Conservation (phyloP, 768 basidiomycete species). For the Lentinula detonsa region DNA sequence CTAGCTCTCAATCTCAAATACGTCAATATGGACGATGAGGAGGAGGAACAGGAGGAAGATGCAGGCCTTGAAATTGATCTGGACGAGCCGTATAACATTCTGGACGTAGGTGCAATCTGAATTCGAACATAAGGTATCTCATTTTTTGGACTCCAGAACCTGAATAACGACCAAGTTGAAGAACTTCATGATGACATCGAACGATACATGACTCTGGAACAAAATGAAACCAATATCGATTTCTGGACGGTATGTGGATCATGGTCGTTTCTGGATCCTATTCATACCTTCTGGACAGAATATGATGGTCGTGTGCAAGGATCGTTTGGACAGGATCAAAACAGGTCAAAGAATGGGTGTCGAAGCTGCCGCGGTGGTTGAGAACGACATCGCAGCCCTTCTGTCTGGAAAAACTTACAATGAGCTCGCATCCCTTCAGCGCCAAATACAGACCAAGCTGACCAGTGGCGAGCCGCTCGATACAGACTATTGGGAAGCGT, state of each 20-base stretch:
- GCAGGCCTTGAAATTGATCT: constrained; percentile 94
- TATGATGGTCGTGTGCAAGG: constrained; percentile 96
- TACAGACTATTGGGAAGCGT: constrained; percentile 94
- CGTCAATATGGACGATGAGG: constrained; percentile 71
- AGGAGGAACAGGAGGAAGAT: constrained; percentile 63
- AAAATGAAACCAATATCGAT: constrained; percentile 79
- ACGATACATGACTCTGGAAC: constrained; percentile 83
- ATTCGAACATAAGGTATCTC: not conserved
- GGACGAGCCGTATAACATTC: constrained; percentile 97
- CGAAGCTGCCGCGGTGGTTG: constrained; percentile 76
- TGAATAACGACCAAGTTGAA: constrained; percentile 81
- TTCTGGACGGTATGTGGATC: constrained; percentile 83
- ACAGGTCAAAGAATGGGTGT: constrained; percentile 53
- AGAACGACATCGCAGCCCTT: constrained; percentile 75
- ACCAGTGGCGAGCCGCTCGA: constrained; percentile 92
- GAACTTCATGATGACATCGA: constrained; percentile 95
- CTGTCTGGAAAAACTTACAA: constrained; percentile 84
- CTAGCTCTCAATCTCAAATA: constrained; percentile 94
- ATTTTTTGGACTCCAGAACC: constrained; percentile 46
- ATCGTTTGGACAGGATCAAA: constrained; percentile 75
- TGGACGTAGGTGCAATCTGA: constrained; percentile 61
- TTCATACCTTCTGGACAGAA: constrained; percentile 44
- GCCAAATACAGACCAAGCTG: constrained; percentile 83
- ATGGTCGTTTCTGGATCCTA: not conserved
- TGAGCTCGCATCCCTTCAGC: constrained; percentile 77